Evolutionary conservation across 768 basidiomycete species (phyloP).

Genomic region (Tricholoma hemisulphureum): DNA sequence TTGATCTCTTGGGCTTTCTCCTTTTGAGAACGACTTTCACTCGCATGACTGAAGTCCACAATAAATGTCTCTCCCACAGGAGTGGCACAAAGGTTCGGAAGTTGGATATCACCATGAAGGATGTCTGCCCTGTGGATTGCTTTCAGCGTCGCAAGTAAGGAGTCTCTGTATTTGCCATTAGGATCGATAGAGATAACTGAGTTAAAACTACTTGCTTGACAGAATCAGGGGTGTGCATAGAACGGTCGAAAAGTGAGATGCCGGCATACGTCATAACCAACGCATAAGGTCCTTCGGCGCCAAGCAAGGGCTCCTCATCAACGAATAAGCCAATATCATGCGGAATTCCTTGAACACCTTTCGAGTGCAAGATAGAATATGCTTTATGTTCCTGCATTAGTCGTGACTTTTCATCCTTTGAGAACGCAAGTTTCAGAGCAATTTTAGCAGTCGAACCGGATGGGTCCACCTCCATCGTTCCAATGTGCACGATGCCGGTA

Average conservation of each 20-base stretch:
- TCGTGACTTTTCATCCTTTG: neutral
- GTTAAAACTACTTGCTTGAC: neutral
- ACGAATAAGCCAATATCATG: neutral
- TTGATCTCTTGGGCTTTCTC: too few species aligned
- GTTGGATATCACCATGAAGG: neutral
- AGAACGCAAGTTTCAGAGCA: neutral
- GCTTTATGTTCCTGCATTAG: neutral
- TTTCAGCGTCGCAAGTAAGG: too few species aligned
- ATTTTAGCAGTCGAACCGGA: neutral
- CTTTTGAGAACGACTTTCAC: too few species aligned
- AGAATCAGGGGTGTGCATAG: too few species aligned
- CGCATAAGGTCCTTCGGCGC: neutral
- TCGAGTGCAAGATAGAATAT: neutral
- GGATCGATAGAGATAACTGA: too few species aligned
- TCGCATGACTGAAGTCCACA: neutral
- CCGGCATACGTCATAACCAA: neutral
- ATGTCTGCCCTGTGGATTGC: too few species aligned
- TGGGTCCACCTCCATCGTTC: neutral
- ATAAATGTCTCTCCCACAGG: neutral
- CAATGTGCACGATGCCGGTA: neutral
- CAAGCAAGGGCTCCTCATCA: neutral
- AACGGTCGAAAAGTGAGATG: neutral
- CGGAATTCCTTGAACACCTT: neutral
- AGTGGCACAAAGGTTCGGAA: neutral
- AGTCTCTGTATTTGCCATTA: too few species aligned